Base-by-base conservation (phyloP, 345 rosid genomes). In the Bruguiera parviflora region DNA sequence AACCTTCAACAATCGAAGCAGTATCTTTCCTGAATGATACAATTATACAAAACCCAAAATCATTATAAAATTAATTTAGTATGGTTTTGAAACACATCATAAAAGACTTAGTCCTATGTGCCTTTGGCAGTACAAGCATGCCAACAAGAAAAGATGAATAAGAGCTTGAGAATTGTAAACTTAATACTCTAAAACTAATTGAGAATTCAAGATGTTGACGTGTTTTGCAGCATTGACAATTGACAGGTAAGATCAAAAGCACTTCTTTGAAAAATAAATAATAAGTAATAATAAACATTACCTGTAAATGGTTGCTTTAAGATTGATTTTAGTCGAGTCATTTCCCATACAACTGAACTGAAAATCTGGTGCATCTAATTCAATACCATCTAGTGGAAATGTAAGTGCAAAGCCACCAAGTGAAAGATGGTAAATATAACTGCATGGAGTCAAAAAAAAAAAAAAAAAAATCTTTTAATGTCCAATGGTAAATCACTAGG, bases 351-450 rank as follows among this genome's bases (percentile, higher is more conserved):
- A 79, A 43, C 74, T 69, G 8, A 32, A 60, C 58, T 65, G 71
- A 68, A 37, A 58, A 63, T 69, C 27, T 52, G 71, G 67, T 28
- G 43, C 20, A 20, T 65, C 62, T 18, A 61, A 58, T 66, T 73
- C 75, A 74, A 15, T 75, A 15, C 29, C 55, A 20, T 73, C 79
- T 25, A 85, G 73, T 2, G 87, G 87, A 77, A 87, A 89, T 63
- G 74, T 82, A 51, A 89, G 89, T 47, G 92, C 96, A 58, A 86
- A 89, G 61, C 91, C 92, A 37, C 82, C 89, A 32, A 89, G 29
- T 2, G 96, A 84, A 68, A 90, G 86, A 69, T 90, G 86, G 80
- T 88, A 81, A 56, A 88, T 81, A 68, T 86, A 89, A 66, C 96
- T 89, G 83, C 73, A 74, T 69, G 77, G 65, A 63, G 62, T 53